Evolutionary conservation across 73 alveolate genomes (phyloP).

Genomic region (Diophrys appendiculata): DNA sequence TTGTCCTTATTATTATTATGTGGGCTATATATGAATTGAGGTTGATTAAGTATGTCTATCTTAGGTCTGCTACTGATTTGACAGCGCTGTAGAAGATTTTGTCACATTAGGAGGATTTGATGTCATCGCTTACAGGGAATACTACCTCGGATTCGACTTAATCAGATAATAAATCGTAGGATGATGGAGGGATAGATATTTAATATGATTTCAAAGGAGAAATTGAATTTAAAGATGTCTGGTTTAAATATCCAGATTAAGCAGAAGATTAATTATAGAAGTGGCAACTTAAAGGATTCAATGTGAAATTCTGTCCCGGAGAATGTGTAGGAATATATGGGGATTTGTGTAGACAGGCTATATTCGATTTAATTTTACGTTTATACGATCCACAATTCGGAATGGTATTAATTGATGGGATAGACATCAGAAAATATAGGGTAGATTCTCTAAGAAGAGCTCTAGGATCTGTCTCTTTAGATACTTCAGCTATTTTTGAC

Average conservation of each 20-base stretch:
- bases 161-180: no score
- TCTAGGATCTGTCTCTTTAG: slow-evolving; percentile 58
- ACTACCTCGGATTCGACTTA: no score
- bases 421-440: slow-evolving; percentile 57
- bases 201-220: slow-evolving; percentile 57
- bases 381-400: slow-evolving; percentile 72
- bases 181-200: not conserved
- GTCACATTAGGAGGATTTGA: no score
- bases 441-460: slow-evolving; percentile 61
- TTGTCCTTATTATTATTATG: not conserved
- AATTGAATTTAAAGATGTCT: slow-evolving; percentile 78
- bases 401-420: slow-evolving; percentile 56
- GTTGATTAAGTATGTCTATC: not conserved
- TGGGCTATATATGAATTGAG: not conserved
- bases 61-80: not conserved
- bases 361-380: slow-evolving; percentile 70
- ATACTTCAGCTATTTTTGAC: not conserved
- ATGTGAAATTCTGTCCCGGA: slow-evolving; percentile 68
- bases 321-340: slow-evolving; percentile 76
- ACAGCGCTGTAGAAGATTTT: not conserved
- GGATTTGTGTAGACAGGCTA: slow-evolving; percentile 74
- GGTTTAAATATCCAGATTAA: slow-evolving; percentile 81
- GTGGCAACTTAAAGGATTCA: slow-evolving; percentile 61
- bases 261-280: slow-evolving; percentile 53
- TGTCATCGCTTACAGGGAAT: no score